Percentiles rank a stretch among this genome's conserved stretches.
These are phyloP conservation scores for Begonia loranthoides DNA, from an alignment of 306 rosid genomes.

Conservation along the genomic window DNA sequence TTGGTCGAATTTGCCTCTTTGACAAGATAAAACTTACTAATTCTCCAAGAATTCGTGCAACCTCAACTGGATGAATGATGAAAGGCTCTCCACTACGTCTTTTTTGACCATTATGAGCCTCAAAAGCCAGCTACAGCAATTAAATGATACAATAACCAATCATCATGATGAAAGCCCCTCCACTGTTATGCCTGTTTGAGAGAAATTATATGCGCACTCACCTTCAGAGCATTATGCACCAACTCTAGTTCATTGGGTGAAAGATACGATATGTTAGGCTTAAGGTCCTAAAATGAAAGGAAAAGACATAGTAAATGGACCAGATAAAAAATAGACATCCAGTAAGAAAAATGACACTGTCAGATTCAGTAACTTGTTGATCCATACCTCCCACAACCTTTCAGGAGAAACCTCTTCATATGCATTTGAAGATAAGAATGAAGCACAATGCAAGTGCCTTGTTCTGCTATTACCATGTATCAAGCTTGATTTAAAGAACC, in stretches of 20 bases:
- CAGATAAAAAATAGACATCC: neutral
- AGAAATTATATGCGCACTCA: conserved; percentile 14
- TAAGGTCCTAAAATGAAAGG: conserved; percentile 64
- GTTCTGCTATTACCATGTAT: conserved; percentile 33
- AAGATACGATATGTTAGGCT: conserved; percentile 68
- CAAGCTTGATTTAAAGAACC: conserved; percentile 32
- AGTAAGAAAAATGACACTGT: neutral
- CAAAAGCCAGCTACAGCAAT: conserved; percentile 65
- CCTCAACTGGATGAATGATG: conserved; percentile 99
- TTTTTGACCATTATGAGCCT: conserved; percentile 97
- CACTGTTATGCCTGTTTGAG: neutral
- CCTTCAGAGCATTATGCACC: conserved; percentile 80
- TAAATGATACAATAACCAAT: neutral
- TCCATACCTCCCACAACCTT: conserved; percentile 89
- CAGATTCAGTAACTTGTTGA: neutral
- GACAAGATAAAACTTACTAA: conserved; percentile 43
- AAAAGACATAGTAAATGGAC: conserved; percentile 9
- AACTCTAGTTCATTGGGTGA: conserved; percentile 67
- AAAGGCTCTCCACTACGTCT: conserved; percentile 99
- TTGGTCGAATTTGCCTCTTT: too few species aligned
- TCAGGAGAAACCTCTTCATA: conserved; percentile 52
- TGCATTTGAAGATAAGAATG: conserved; percentile 33
- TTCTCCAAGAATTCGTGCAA: conserved; percentile 93
- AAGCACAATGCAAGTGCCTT: conserved; percentile 40
- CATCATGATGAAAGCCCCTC: too few species aligned